Evolutionary conservation across 495 filamentous ascomycete genomes (phyloP).

Genomic region (Neurospora sp.): DNA sequence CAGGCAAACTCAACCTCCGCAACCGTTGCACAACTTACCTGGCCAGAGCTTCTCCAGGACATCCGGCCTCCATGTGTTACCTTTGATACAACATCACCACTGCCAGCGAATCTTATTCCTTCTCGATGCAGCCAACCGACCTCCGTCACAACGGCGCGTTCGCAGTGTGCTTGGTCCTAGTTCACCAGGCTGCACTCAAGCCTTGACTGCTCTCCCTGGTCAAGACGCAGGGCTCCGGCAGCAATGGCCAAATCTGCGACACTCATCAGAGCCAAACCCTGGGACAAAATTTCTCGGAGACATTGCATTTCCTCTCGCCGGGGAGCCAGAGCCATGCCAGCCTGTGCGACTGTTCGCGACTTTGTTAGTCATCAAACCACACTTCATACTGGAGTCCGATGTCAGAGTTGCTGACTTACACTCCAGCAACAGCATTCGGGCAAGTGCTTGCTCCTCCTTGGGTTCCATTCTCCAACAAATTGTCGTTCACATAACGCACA

Average conservation of each 20-base stretch:
- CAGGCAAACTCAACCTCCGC: not conserved
- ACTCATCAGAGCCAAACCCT: not conserved
- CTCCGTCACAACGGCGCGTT: not conserved
- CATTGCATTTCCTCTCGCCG: not conserved
- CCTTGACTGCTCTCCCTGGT: not conserved
- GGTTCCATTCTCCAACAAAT: not conserved
- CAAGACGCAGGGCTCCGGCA: not conserved
- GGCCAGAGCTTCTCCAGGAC: not conserved
- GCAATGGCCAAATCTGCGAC: not conserved
- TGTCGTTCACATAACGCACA: not conserved
- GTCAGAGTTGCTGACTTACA: not conserved
- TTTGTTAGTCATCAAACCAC: not conserved
- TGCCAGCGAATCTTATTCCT: not conserved
- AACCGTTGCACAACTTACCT: not conserved
- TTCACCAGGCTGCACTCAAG: not conserved
- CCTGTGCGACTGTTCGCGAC: not conserved
- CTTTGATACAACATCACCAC: not conserved
- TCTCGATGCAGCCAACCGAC: not conserved
- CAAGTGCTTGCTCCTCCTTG: not conserved
- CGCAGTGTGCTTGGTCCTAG: not conserved
- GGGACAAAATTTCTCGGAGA: not conserved
- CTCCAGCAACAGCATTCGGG: not conserved
- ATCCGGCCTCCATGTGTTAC: not conserved
- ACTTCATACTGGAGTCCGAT: not conserved
- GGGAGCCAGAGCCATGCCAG: not conserved